Base-by-base conservation (phyloP, 2,329 filamentous ascomycete genomes). In the Exophiala sideris region DNA sequence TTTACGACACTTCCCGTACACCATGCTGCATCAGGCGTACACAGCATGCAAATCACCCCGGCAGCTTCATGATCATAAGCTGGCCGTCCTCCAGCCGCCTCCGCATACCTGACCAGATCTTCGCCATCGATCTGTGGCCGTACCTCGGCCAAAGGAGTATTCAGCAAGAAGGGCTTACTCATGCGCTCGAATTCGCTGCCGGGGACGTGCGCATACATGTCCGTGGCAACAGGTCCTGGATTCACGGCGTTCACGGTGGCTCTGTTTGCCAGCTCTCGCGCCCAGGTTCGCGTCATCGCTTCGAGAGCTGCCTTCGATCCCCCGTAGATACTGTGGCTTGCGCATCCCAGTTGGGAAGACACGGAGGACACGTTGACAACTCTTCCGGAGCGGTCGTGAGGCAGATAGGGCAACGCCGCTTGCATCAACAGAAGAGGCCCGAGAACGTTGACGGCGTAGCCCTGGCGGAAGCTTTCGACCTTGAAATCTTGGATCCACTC, bases 381-480 rank as follows among this genome's bases (percentile, higher is more conserved):
- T 29, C 84, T 76, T 2, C 83, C 84, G 18, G 76, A 84, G 58
- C 85, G 85, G 71, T 89, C 87, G 50, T 69, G 72, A 1, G 82
- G 89, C 3, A 95, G 79, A 70, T 86, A 85, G 0, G 84, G 86
- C 32, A 84, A 72, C 0, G 83, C 82, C 4, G 87, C 87, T 71
- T 95, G 86, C 21, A 88, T 82, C 11, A 95, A 77, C 1, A 95
- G 79, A 18, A 95, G 72, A 1, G 90, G 90, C 5, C 35, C 47
- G 8, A 46, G 24, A 12, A 46, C 44, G 14, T 46, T 46, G 3
- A 35, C 29, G 3, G 44, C 14, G 11, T 35, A 46, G 18, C 7
- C 5, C n/a, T 14, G 21, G 20, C n/a, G 21, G 29, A 46, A 32
- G 14, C 29, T 24, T 33, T 29, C 16, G 12, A 35, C 7, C n/a